A percentile compares a stretch with the other conserved stretches of the same genome.
phyloP scores from a whole-genome alignment of 192 early-diverging fungal genomes.

The Phycomyces nitens region DNA sequence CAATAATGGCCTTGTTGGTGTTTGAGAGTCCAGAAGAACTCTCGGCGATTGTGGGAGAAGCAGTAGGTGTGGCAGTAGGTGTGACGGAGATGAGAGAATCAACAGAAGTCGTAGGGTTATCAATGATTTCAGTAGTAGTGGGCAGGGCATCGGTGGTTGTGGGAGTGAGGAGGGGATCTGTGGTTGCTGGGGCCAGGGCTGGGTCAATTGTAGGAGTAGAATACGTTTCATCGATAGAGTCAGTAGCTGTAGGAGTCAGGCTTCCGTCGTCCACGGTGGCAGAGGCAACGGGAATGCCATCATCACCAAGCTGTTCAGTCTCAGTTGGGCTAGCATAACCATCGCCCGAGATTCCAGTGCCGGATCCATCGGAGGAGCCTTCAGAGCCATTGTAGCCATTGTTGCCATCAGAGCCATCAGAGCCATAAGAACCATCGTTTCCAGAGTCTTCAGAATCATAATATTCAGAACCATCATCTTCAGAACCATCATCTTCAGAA shows the following conservation, averaged over 20 bases:
- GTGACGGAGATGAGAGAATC: background rate
- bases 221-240: no score
- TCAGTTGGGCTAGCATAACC: background rate
- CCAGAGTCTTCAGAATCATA: no score
- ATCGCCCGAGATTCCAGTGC: background rate
- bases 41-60: background rate
- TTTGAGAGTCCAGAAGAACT: conserved; percentile 1
- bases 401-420: no score
- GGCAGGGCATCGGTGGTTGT: no score
- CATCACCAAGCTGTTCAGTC: background rate
- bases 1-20: conserved; percentile 16
- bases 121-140: background rate
- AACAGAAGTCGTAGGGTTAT: background rate
- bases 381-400: background rate
- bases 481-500: no score
- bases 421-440: no score
- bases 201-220: no score
- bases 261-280: no score
- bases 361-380: background rate
- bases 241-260: no score
- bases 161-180: background rate
- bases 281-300: no score
- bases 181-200: background rate
- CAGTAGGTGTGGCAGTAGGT: conserved; percentile 1
- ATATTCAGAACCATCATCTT: no score